These are phyloP conservation scores for Fraxinus sp. DNA, from an alignment of 305 asterid genomes.

Conservation along the genomic window DNA sequence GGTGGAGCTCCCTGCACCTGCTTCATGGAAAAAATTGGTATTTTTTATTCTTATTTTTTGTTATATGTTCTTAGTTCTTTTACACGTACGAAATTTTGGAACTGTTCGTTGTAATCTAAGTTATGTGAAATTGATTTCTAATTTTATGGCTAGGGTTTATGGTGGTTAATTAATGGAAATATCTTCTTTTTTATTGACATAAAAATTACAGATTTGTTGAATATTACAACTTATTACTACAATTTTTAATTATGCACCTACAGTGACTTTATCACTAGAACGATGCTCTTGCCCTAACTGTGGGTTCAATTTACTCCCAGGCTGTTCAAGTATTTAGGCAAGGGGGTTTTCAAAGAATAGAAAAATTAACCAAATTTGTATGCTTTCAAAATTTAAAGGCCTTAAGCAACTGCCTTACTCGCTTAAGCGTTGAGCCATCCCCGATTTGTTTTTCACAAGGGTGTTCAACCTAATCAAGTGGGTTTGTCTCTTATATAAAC, in stretches of 20 bases:
- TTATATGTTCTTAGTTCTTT: not conserved
- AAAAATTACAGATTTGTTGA: not conserved
- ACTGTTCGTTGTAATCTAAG: not conserved
- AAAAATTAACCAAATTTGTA: not conserved
- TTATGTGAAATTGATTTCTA: not conserved
- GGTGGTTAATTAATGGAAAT: not conserved
- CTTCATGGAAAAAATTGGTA: constrained; percentile 75
- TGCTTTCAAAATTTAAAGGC: not conserved
- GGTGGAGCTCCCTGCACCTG: constrained; percentile 41
- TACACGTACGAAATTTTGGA: not conserved
- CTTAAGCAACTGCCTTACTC: not conserved
- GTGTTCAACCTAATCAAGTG: not conserved
- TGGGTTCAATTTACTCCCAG: not conserved
- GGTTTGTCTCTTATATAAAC: not conserved
- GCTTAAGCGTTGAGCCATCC: not conserved
- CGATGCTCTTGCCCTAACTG: not conserved
- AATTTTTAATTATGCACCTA: not conserved
- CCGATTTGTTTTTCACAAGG: not conserved
- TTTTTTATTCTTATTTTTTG: not conserved
- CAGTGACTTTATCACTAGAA: not conserved
- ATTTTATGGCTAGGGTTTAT: constrained; percentile 1
- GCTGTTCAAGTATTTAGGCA: not conserved
- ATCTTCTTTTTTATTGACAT: not conserved
- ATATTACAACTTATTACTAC: not conserved
- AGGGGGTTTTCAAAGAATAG: not conserved